Base-by-base conservation (phyloP, 805 yeast species). In the Pichia thaimueangensis region DNA sequence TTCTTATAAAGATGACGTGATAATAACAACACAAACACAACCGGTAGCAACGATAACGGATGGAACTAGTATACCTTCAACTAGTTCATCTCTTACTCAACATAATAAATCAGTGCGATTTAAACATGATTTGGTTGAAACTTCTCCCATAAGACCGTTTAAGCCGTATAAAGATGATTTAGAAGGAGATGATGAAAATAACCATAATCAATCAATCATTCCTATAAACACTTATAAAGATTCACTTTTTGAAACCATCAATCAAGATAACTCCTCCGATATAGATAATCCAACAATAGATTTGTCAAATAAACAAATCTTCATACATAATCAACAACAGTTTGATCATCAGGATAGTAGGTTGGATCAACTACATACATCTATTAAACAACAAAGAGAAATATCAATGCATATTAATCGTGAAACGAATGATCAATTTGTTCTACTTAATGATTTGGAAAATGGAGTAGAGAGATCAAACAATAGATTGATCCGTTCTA, bases 371-470 rank as follows among this genome's bases (percentile, higher is more conserved):
- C 51, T 77, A 4, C 62, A 78, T 2, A 50, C 55, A 5, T 69
- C 78, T 0, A 69, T 76, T 1, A 58, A 62, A 24, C 60, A 68
- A 30, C 73, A 74, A 39, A 67, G 67, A 47, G 65, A 62, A 1
- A 59, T 77, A 35, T 71, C 80, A 2, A 30, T 67, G 9, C 65
- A 61, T 25, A 76, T 77, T 11, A 65, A 74, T 44, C 61, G 59
- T 6, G 82, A 77, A 47, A 53, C 76, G 9, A 62, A 59, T 11
- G 70, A 69, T 4, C 81, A 76, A 38, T 63, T 74, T 53, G 69
- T 68, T 20, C 47, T 76, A 13, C 51, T 76, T 22, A 67, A 67
- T 25, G 82, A 76, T 49, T 53, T 76, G 30, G 82, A 77, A 47
- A 55, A 56, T 20, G 70, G 71, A 31, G 56, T 76, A 16, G 71